Evolutionary conservation across 1,284 basidiomycete species (phyloP), one percentile per base, ranked within the genome.

Genomic region (Meripilus lineatus): DNA sequence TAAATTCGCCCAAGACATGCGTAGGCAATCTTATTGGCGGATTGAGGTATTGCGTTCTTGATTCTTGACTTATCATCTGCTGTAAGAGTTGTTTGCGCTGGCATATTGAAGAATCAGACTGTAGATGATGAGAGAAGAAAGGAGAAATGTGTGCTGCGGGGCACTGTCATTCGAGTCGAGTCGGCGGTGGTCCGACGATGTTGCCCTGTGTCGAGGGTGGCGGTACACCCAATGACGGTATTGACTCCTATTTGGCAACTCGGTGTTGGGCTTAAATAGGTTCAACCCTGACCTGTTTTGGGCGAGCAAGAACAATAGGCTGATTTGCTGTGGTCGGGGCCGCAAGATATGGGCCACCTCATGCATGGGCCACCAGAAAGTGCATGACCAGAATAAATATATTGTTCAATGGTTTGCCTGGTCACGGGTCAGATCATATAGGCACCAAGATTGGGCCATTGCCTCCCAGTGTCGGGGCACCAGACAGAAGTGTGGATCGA

Each of bases 1-100:
- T 94, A 97, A 48, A 97, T 79, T 38, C 93, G 78, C 5, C 83
- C 89, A 30, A 91, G 75, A 0, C 85, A 81, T 15, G 89, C 92
- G 32, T 71, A 79, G 44, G 83, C 62, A 53, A 94, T 91, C 72
- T 93, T 94, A 62, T 74, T 71, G 11, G 68, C 66, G 8, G 74
- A 61, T 0, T 66, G 59, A 1, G 79, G 73, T 26, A 90, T 67
- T 3, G 79, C 74, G 32, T 75, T 71, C 62, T 87, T 89, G 48
- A 95, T 74, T 57, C 81, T 86, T 26, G 69, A 62, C 66, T 89
- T 93, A 58, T 93, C 91, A 49, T 86, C 84, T 25, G 71, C 61
- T 4, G 74, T 77, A 22, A 93, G 71, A 3, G 81, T 78, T 1
- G 83, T 80, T 51, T 80, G 77, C 18, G 79, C 64, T 24, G 88